Percentiles rank a stretch among this genome's conserved stretches.
Evolutionary conservation across 768 basidiomycete species (phyloP).

Genomic region (Calvatia gigantea): DNA sequence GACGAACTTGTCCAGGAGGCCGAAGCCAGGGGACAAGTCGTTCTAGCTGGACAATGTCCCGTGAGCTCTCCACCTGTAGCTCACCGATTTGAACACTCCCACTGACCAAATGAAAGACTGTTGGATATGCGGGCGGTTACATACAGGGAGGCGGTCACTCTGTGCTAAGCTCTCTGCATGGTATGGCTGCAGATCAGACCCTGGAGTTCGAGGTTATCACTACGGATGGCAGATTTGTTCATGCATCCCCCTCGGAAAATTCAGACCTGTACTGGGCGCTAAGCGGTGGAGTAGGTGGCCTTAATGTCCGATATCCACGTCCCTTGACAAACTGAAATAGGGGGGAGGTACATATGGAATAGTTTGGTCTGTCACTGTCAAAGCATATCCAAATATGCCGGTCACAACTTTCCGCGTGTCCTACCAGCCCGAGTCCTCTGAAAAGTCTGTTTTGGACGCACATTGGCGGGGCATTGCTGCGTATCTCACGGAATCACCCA

Average conservation of each 20-base stretch:
- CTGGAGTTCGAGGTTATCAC: constrained; percentile 39
- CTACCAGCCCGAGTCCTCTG: constrained; percentile 4
- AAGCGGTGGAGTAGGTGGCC: constrained; percentile 32
- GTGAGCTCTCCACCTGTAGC: constrained; percentile 4
- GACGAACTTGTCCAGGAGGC: constrained; percentile 13
- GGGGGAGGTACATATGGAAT: constrained; percentile 9
- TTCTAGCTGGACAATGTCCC: constrained; percentile 17
- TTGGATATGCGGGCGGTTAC: constrained; percentile 41
- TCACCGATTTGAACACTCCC: not conserved
- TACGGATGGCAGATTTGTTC: constrained; percentile 32
- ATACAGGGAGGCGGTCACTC: constrained; percentile 34
- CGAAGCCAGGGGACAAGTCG: constrained; percentile 15
- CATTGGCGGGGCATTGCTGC: constrained; percentile 14
- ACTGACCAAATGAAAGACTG: constrained; percentile 19
- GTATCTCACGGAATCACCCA: constrained; percentile 13
- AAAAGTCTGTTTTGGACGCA: constrained; percentile 4
- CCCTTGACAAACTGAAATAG: not conserved
- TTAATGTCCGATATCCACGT: not conserved
- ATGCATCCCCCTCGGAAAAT: constrained; percentile 34
- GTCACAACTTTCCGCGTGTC: constrained; percentile 13
- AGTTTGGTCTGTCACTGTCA: constrained; percentile 16
- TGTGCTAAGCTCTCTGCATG: constrained; percentile 16
- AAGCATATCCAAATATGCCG: constrained; percentile 15
- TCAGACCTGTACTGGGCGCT: constrained; percentile 42
- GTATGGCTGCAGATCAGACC: constrained; percentile 27